Evolutionary conservation across 306 rosid genomes (phyloP).

Genomic region (Prunus padus): DNA sequence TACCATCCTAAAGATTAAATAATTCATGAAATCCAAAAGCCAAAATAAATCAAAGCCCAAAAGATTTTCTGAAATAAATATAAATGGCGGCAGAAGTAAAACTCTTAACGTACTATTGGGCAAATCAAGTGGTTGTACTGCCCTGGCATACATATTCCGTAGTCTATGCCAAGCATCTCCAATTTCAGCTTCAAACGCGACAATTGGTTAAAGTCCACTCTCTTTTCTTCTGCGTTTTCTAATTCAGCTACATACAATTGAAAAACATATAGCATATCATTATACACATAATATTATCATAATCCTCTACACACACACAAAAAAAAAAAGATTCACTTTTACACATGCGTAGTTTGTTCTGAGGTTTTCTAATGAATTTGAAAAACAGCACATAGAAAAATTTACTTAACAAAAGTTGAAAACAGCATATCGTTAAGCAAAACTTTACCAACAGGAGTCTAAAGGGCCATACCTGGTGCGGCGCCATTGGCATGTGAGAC

Average conservation of each 20-base stretch:
- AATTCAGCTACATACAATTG: slow-evolving; percentile 29
- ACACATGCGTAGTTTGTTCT: neutral
- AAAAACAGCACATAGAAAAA: neutral
- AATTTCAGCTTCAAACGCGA: slow-evolving; percentile 44
- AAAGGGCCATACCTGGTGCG: slow-evolving; percentile 36
- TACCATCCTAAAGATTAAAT: neutral
- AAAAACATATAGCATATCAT: neutral
- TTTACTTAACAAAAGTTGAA: neutral
- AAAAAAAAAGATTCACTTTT: neutral
- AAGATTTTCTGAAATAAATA: neutral
- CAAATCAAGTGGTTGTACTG: slow-evolving; percentile 62
- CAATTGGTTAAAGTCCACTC: slow-evolving; percentile 8
- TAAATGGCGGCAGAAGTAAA: neutral
- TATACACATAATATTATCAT: neutral
- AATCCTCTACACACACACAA: neutral
- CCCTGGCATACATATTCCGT: slow-evolving; percentile 43
- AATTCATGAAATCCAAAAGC: neutral
- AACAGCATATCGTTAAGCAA: neutral
- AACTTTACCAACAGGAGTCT: neutral
- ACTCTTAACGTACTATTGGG: slow-evolving; percentile 50
- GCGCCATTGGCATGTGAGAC: slow-evolving; percentile 41
- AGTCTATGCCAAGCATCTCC: slow-evolving; percentile 55
- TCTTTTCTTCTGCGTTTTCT: slow-evolving; percentile 37
- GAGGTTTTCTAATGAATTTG: neutral
- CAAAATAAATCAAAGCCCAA: neutral